These are phyloP conservation scores for Cercospora sp. DNA, from an alignment of 2,329 filamentous ascomycete species.

Conservation along the genomic window DNA sequence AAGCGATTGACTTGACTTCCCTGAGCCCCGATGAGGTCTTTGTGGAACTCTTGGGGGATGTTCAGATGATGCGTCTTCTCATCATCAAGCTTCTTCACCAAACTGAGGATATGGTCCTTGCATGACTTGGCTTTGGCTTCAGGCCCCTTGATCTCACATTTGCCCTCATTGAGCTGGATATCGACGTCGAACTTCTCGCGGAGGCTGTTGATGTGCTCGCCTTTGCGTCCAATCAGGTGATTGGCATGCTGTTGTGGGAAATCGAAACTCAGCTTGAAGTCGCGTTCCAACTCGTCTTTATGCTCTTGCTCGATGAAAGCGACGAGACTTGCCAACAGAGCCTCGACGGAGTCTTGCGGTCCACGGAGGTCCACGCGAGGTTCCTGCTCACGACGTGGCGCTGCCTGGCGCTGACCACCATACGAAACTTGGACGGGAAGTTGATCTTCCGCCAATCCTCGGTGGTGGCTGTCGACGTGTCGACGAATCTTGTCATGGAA, in stretches of 20 bases:
- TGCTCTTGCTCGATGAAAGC: conserved; percentile 85
- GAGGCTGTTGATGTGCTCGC: conserved; percentile 68
- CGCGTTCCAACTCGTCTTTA: conserved; percentile 89
- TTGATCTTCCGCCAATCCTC: conserved; percentile 47
- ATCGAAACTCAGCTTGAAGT: conserved; percentile 81
- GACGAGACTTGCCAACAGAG: conserved; percentile 69
- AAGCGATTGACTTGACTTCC: conserved; percentile 88
- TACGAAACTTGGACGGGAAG: conserved; percentile 60
- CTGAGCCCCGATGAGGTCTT: conserved; percentile 86
- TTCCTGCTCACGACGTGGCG: conserved; percentile 48
- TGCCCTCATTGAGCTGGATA: conserved; percentile 89
- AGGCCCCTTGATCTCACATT: conserved; percentile 92
- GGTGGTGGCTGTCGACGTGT: conserved; percentile 59
- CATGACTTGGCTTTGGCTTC: conserved; percentile 90
- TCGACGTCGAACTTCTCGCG: conserved; percentile 70
- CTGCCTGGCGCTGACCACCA: conserved; percentile 49
- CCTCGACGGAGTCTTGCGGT: conserved; percentile 69
- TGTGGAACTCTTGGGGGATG: conserved; percentile 90
- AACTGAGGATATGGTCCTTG: conserved; percentile 74
- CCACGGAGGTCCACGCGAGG: conserved; percentile 67
- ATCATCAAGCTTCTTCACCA: conserved; percentile 83
- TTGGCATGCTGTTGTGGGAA: conserved; percentile 96
- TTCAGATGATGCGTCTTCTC: conserved; percentile 85
- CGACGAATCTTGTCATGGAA: conserved; percentile 65
- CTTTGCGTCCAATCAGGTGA: conserved; percentile 69